phyloP scores from a whole-genome alignment of 2,329 filamentous ascomycete species.

The Zasmidium angulare region DNA sequence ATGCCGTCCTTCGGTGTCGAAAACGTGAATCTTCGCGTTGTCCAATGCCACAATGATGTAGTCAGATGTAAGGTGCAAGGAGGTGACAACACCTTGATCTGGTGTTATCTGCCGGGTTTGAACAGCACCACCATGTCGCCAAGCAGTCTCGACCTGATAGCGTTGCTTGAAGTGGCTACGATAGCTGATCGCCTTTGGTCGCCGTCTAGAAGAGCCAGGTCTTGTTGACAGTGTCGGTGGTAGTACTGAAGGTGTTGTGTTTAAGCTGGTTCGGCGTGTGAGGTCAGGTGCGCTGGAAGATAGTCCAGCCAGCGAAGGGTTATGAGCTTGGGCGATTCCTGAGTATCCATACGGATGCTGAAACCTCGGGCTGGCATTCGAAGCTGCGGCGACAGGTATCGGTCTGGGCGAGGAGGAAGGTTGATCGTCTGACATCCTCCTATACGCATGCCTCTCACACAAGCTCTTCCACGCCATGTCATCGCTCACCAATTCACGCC shows the following conservation, averaged over 20 bases:
- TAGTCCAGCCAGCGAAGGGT: constrained; percentile 36
- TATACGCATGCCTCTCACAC: constrained; percentile 93
- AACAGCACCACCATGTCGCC: constrained; percentile 86
- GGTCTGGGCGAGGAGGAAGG: constrained; percentile 21
- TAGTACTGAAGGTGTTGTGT: constrained; percentile 20
- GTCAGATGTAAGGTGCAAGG: constrained; percentile 86
- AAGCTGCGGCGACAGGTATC: constrained; percentile 18
- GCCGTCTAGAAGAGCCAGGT: constrained; percentile 43
- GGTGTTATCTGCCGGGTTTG: constrained; percentile 87
- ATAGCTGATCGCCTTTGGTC: constrained; percentile 74
- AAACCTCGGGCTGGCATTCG: constrained; percentile 18
- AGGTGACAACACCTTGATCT: constrained; percentile 95
- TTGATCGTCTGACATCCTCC: constrained; percentile 51
- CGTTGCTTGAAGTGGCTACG: constrained; percentile 97
- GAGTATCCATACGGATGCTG: constrained; percentile 31
- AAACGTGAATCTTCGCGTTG: constrained; percentile 98
- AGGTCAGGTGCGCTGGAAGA: constrained; percentile 52
- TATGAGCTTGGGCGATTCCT: constrained; percentile 24
- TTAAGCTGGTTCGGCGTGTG: constrained; percentile 30
- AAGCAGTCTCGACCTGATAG: constrained; percentile 95
- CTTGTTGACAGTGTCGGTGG: constrained; percentile 27
- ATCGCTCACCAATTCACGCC: constrained; percentile 90
- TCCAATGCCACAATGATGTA: constrained; percentile 98
- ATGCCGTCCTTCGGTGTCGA: constrained; percentile 84
- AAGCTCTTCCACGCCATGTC: constrained; percentile 98